Percentiles rank a stretch among this genome's conserved stretches.
Conservation (phyloP, 179 eudicot species). For the Carnegiea gigantea region DNA sequence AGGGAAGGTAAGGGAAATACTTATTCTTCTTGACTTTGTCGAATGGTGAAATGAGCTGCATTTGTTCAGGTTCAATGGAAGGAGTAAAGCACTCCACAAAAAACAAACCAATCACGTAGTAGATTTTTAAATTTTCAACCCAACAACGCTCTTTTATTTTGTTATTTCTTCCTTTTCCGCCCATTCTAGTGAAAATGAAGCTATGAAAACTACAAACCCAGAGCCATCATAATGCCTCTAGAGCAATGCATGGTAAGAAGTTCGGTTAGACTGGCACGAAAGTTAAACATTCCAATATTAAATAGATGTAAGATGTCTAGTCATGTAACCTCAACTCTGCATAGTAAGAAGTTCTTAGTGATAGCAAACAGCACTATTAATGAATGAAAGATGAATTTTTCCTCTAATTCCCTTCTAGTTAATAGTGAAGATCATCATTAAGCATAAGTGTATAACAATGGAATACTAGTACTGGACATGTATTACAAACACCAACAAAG, state of each 20-base stretch:
- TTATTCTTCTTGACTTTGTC: slow-evolving; percentile 14
- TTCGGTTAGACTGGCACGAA: background rate
- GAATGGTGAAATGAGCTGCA: slow-evolving; percentile 2
- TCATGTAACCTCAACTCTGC: background rate
- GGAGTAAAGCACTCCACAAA: slow-evolving; percentile 65
- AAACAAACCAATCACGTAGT: background rate
- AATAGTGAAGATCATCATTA: background rate
- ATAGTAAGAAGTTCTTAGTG: background rate
- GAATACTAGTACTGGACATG: background rate
- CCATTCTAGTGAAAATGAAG: too few species aligned
- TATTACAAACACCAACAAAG: too few species aligned
- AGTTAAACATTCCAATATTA: background rate
- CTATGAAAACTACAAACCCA: too few species aligned
- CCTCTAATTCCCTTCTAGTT: too few species aligned
- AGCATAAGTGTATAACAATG: background rate
- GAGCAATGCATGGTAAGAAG: too few species aligned
- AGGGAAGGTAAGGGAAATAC: background rate
- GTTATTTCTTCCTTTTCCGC: too few species aligned
- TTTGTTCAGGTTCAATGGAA: slow-evolving; percentile 38
- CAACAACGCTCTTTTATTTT: background rate
- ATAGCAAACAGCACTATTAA: background rate
- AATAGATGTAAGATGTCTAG: background rate
- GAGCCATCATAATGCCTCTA: too few species aligned
- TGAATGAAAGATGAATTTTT: too few species aligned
- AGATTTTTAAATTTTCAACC: background rate